Evolutionary conservation across 148 eudicot species (phyloP), one percentile per base, ranked within the genome.

Genomic region (Vaccinium darrowii): DNA sequence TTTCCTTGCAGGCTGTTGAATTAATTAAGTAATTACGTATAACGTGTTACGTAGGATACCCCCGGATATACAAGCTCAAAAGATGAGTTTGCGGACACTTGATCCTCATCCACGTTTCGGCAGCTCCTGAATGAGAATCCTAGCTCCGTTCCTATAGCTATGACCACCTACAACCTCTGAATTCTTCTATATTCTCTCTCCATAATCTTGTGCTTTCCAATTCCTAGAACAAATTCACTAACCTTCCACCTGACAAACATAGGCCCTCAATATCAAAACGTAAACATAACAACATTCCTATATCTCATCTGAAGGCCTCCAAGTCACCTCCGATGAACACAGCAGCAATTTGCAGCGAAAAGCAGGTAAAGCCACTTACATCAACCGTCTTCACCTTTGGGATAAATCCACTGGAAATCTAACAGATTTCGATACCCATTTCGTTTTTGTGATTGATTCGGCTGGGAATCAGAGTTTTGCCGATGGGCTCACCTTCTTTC

Each of bases 371-470:
- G 87, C 83, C 72, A 80, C 63, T 3, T 81, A 81, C 51, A 14
- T 27, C 1, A n/a, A 85, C 6, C 18, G 10, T 0, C 84, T 85
- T 49, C 84, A 81, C 30, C 87, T 81, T 19, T 85, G 87, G 87
- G 87, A 85, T 58, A 74, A 85, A 0, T 13, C 53, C 15, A 81
- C 84, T 18, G 33, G 74, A 27, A 74, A 21, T 0, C 7, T 81
- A 8, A 27, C 84, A 0, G 52, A 81, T 23, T 85, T 85, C 73
- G 1, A 0, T 4, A 85, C 81, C 62, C 60, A 85, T 60, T 81
- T 85, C 74, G 0, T n/a, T 43, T 85, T 85, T 12, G 62, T 85
- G 25, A 74, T 85, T 8, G 62, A 85, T 81, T 81, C 87, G 43
- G 39, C 0, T 0, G 16, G n/a, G 30, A 30, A 43, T 18, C 5